These are phyloP conservation scores for Kwoniella dendrophila DNA, from an alignment of 768 basidiomycete species.

Conservation along the genomic window DNA sequence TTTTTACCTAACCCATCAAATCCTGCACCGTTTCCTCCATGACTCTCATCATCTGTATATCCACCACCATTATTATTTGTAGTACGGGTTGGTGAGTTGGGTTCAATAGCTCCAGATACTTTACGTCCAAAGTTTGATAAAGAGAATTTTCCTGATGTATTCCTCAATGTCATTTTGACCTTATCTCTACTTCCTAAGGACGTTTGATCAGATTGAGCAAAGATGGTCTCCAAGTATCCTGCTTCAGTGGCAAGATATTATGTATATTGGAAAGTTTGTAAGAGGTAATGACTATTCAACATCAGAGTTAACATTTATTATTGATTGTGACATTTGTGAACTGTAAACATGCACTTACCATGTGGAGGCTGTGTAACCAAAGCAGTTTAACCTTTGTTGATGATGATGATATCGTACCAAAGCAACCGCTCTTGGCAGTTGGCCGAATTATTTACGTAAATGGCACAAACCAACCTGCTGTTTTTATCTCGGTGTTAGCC, in stretches of 20 bases:
- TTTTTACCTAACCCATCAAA: conserved; percentile 58
- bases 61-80: conserved; percentile 20
- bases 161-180: conserved; percentile 28
- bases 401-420: background rate
- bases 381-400: background rate
- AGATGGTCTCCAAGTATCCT: too few species aligned
- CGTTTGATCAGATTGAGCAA: too few species aligned
- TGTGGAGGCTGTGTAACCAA: conserved; percentile 21
- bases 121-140: conserved; percentile 35
- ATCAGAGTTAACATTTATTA: too few species aligned
- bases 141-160: conserved; percentile 44
- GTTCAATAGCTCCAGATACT: conserved; percentile 16
- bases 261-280: too few species aligned
- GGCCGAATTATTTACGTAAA: background rate
- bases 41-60: conserved; percentile 20
- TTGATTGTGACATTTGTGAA: too few species aligned
- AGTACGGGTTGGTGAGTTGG: conserved; percentile 17
- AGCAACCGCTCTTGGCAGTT: conserved; percentile 13
- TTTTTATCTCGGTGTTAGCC: too few species aligned
- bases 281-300: too few species aligned
- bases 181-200: background rate
- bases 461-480: background rate
- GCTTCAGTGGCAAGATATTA: too few species aligned
- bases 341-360: background rate
- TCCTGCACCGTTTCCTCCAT: conserved; percentile 21